These are phyloP conservation scores for Trypanosomatidae sp. DNA, from an alignment of 208 protist genomes.

Conservation along the genomic window DNA sequence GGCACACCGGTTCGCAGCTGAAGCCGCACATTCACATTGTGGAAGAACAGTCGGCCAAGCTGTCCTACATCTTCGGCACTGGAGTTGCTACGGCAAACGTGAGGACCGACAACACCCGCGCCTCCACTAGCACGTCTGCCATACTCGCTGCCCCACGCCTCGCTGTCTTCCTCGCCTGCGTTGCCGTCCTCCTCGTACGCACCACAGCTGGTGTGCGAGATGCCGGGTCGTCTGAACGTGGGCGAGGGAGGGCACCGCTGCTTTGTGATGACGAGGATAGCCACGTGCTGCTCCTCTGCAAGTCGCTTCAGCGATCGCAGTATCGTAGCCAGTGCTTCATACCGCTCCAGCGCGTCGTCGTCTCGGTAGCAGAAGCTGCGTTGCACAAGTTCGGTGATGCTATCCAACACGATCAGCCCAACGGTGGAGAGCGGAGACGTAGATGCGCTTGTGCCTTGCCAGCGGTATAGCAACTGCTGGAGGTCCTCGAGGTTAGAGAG, in stretches of 20 bases:
- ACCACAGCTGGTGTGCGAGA: neutral
- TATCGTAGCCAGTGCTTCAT: slow-evolving; percentile 36
- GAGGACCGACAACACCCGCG: neutral
- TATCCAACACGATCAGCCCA: slow-evolving; percentile 64
- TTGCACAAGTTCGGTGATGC: slow-evolving; percentile 43
- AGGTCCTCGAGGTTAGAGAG: slow-evolving; percentile 14
- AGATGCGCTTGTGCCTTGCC: neutral
- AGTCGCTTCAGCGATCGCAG: slow-evolving; percentile 56
- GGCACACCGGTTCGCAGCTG: slow-evolving; percentile 20
- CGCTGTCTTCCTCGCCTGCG: neutral
- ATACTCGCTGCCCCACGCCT: neutral
- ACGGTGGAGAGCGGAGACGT: slow-evolving; percentile 6
- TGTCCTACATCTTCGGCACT: slow-evolving; percentile 12
- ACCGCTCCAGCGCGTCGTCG: slow-evolving; percentile 40
- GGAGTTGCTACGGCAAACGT: neutral
- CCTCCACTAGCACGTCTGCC: neutral
- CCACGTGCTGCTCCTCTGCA: slow-evolving; percentile 35
- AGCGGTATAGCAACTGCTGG: slow-evolving; percentile 16
- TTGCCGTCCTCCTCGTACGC: neutral
- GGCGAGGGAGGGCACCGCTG: slow-evolving; percentile 10
- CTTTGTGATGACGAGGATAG: slow-evolving; percentile 55
- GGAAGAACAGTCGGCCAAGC: slow-evolving; percentile 61
- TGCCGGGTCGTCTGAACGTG: neutral
- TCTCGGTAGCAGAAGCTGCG: slow-evolving; percentile 39
- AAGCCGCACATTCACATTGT: slow-evolving; percentile 75